Evolutionary conservation across 169 alveolate genomes (phyloP), one percentile per base, ranked within the genome.

Genomic region (Babesia ovata): DNA sequence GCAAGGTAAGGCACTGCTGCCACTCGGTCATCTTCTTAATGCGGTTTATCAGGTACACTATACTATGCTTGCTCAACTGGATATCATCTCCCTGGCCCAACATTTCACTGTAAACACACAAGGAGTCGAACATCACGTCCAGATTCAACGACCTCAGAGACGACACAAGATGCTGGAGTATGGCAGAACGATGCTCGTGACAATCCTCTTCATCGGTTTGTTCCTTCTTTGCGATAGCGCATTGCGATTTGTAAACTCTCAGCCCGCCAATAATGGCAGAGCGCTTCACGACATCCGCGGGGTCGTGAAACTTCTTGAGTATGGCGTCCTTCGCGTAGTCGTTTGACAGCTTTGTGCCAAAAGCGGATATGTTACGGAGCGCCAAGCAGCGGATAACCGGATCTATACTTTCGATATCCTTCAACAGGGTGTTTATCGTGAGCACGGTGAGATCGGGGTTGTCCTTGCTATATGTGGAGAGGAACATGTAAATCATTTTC

Each of bases 341-440:
- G 45, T 59, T 75, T 19, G 87, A 79, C 67, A 85, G 76, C 70
- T 93, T 93, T 57, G 96, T 95, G 79, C 95, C 94, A 24, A 96
- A 87, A 24, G 98, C 93, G 70, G 99, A 97, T 53, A 98, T 92
- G 74, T 95, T 93, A 58, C 99, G 91, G 39, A 98, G 71, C 28
- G 99, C 99, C 54, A 98, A 92, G 28, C 99, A 99, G 57, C 99
- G 92, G 56, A 97, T 95, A 70, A 96, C 96, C 6, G 99, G 99
- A 83, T 98, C 99, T 49, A 92, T 96, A 78, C 93, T 96, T 70
- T 95, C 94, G 79, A 96, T 87, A 84, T 96, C 99, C 93, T 97
- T 96, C 75, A 94, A 94, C 77, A 98, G 94, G 11, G 99, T 96
- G 84, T 97, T 97, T 62, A 98, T 95, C 29, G 99, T 99, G 87